Evolutionary conservation across 83 land plant genomes (phyloP), one percentile per base, ranked within the genome.

Genomic region (Picea abies): DNA sequence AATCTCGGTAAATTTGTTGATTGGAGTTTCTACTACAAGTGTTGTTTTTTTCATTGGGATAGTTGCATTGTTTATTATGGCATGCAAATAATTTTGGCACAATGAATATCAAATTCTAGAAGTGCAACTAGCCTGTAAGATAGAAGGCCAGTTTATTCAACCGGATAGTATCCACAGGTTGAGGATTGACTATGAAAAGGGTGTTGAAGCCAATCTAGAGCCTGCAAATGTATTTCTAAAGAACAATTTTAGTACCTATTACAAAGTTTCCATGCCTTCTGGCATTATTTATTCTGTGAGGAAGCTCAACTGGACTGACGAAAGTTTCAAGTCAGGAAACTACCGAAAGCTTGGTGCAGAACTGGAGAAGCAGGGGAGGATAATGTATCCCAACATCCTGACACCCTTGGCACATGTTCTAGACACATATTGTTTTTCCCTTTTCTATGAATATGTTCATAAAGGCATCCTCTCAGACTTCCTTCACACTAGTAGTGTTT

Each of bases 311-410:
- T 89, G 87, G 89, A 81, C 86, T 32, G 89, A 88, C 80, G 86
- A 88, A 79, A 83, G 86, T 60, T 85, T 86, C 67, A 90, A 91
- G 47, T 23, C 78, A 9, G 93, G 84, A 3, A 86, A 39, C 84
- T 81, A 82, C 67, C 83, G 82, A 14, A 88, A 63, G 60, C 84
- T 90, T 47, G 2, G 35, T 32, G 35, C 35, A 32, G 1, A 32
- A 32, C 35, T 32, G 2, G 35, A 32, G 35, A 32, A 77, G 64
- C 76, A 87, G 22, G 93, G 88, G 47, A 85, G 81, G 79, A 1
- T 62, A 62, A 83, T 67, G 73, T 85, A 88, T 35, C 84, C 90
- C 32, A 90, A 85, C 49, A 76, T 90, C 32, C 87, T 90, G 92
- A 32, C 35, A 32, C 35, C 35, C 35, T 32, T 32, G 35, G 35